A percentile compares a stretch with the other conserved stretches of the same genome.
These are phyloP conservation scores for Alternaria sp. DNA, from an alignment of 2,329 filamentous ascomycete species.

Conservation along the genomic window DNA sequence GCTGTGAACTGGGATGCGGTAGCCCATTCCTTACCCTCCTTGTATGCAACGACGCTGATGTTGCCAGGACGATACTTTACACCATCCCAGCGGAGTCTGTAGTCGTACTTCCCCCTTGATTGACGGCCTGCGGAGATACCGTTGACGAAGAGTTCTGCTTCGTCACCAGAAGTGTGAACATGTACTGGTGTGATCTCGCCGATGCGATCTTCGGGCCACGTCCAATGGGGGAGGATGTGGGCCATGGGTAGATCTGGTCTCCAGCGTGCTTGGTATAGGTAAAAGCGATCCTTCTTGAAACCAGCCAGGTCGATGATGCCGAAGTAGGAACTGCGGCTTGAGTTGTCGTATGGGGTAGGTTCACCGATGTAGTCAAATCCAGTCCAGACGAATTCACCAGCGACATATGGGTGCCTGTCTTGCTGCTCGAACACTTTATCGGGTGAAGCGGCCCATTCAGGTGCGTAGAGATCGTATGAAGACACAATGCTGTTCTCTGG, in stretches of 20 bases:
- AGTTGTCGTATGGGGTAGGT: slow-evolving; percentile 57
- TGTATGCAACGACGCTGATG: slow-evolving; percentile 57
- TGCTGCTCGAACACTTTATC: slow-evolving; percentile 62
- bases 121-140: slow-evolving; percentile 54
- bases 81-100: slow-evolving; percentile 62
- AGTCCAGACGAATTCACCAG: slow-evolving; percentile 62
- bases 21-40: slow-evolving; percentile 57
- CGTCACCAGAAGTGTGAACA: slow-evolving; percentile 59
- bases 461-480: slow-evolving; percentile 60
- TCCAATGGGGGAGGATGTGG: slow-evolving; percentile 65
- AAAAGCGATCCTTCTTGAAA: slow-evolving; percentile 64
- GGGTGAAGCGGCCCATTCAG: slow-evolving; percentile 56
- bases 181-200: slow-evolving; percentile 61
- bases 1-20: slow-evolving; percentile 51
- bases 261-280: slow-evolving; percentile 63
- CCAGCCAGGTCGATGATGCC: slow-evolving; percentile 65
- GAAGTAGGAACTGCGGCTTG: slow-evolving; percentile 60
- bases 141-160: slow-evolving; percentile 63
- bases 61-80: slow-evolving; percentile 58
- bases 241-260: slow-evolving; percentile 55
- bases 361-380: slow-evolving; percentile 61
- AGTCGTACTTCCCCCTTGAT: slow-evolving; percentile 46
- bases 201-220: slow-evolving; percentile 54
- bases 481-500: slow-evolving; percentile 49
- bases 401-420: slow-evolving; percentile 58